Evolutionary conservation across 805 yeast genomes (phyloP).

Genomic region (Schizosaccharomyces japonicus): DNA sequence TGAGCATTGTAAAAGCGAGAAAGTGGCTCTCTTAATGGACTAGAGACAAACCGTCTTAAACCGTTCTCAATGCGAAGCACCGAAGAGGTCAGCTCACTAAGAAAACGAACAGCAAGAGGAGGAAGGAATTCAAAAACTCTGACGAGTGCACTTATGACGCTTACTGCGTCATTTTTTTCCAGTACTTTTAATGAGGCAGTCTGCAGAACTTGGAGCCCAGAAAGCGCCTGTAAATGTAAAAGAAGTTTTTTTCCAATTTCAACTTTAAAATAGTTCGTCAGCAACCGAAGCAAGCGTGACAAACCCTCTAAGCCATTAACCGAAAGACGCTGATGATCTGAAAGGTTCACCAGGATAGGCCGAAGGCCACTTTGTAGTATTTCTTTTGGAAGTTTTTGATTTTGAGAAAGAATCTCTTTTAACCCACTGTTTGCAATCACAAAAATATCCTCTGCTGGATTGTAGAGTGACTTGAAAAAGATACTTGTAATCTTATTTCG

Average conservation of each 20-base stretch:
- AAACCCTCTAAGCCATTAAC: slow-evolving; percentile 78
- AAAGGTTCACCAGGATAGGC: slow-evolving; percentile 83
- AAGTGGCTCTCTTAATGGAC: slow-evolving; percentile 81
- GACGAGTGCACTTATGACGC: slow-evolving; percentile 69
- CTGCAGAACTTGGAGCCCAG: slow-evolving; percentile 56
- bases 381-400: slow-evolving; percentile 78
- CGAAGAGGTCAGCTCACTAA: slow-evolving; percentile 64
- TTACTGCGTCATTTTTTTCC: slow-evolving; percentile 55
- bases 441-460: slow-evolving; percentile 63
- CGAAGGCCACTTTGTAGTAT: slow-evolving; percentile 76
- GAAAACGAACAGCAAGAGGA: slow-evolving; percentile 69
- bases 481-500: slow-evolving; percentile 75
- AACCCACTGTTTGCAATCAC: slow-evolving; percentile 84
- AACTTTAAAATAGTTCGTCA: slow-evolving; percentile 82
- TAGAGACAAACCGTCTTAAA: slow-evolving; percentile 56
- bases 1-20: slow-evolving; percentile 69
- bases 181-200: slow-evolving; percentile 59
- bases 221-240: slow-evolving; percentile 91
- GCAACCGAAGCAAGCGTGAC: slow-evolving; percentile 59
- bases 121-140: slow-evolving; percentile 83
- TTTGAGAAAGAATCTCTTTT: slow-evolving; percentile 59
- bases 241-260: slow-evolving; percentile 83
- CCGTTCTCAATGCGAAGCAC: slow-evolving; percentile 59
- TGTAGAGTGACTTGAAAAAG: slow-evolving; percentile 76
- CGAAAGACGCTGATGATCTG: slow-evolving; percentile 78